A percentile compares a stretch with the other conserved stretches of the same genome.
Conservation (phyloP, 768 basidiomycete species). For the Calvatia gigantea region DNA sequence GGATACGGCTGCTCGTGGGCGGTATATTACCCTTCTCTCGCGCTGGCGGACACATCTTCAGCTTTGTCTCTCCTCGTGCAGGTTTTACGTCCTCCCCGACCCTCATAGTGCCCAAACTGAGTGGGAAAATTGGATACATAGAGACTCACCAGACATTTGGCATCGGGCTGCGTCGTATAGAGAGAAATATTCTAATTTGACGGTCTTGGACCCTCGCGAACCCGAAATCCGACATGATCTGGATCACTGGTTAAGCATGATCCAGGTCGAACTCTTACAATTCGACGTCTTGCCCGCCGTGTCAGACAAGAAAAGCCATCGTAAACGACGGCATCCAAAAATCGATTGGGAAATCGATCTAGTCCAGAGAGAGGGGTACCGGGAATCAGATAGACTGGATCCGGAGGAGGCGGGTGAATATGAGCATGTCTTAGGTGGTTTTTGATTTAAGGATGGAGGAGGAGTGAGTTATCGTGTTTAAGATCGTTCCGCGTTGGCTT, state of each 20-base stretch:
- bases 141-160: neutral
- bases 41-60: constrained; percentile 7
- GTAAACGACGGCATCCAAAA: neutral
- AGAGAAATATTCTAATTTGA: constrained; percentile 1
- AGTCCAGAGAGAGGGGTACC: constrained; percentile 7
- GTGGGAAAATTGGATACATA: constrained; percentile 5
- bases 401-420: constrained; percentile 10
- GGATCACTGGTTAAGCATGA: neutral
- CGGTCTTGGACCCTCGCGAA: constrained; percentile 7
- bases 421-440: constrained; percentile 6
- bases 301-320: neutral
- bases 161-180: neutral
- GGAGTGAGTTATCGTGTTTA: neutral
- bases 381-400: constrained; percentile 8
- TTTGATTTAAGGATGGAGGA: neutral
- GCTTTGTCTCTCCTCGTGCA: neutral
- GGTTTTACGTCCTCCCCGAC: constrained; percentile 8
- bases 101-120: neutral
- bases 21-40: neutral
- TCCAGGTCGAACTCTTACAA: neutral
- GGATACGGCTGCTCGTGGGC: neutral
- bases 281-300: neutral
- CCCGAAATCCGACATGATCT: neutral
- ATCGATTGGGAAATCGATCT: constrained; percentile 12
- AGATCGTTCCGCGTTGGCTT: neutral